phyloP scores from a whole-genome alignment of 2,329 filamentous ascomycete genomes.

The Cercospora zeae-maydis region DNA sequence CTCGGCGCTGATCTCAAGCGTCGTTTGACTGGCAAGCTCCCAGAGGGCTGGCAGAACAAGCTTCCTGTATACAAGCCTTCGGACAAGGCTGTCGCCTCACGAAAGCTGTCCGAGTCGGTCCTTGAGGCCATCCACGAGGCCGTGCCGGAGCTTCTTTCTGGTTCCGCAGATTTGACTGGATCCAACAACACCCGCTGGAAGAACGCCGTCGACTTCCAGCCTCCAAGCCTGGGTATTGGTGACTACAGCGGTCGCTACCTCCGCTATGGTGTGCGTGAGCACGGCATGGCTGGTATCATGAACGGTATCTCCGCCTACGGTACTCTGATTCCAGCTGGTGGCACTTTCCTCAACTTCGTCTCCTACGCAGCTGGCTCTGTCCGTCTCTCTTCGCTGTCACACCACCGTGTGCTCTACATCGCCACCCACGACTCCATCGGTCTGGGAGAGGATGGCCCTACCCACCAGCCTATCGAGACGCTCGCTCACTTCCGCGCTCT shows the following conservation, averaged over 20 bases:
- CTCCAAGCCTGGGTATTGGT: conserved; percentile 77
- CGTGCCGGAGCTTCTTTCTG: conserved; percentile 88
- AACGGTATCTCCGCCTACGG: conserved; percentile 96
- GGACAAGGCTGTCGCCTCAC: conserved; percentile 81
- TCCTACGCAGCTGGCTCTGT: conserved; percentile 95
- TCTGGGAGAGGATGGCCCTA: conserved; percentile 96
- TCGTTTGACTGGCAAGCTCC: conserved; percentile 76
- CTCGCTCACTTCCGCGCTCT: conserved; percentile 97
- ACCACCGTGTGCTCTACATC: conserved; percentile 87
- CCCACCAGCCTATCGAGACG: conserved; percentile 98
- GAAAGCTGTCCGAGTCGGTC: conserved; percentile 94
- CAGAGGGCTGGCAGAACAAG: conserved; percentile 92
- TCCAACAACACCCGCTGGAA: conserved; percentile 99
- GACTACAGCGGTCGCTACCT: conserved; percentile 89
- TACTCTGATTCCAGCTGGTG: conserved; percentile 86
- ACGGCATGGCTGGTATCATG: conserved; percentile 87
- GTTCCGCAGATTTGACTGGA: conserved; percentile 94
- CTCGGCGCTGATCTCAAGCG: conserved; percentile 79
- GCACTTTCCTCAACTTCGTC: conserved; percentile 99
- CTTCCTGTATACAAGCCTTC: conserved; percentile 85
- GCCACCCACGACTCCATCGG: conserved; percentile 99
- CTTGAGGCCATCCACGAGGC: conserved; percentile 79
- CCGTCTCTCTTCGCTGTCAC: conserved; percentile 88
- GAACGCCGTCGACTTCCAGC: conserved; percentile 95
- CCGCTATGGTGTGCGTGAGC: conserved; percentile 87